Percentiles rank a stretch among this genome's conserved stretches.
These are phyloP conservation scores for Barbatosphaeria neglecta DNA, from an alignment of 495 filamentous ascomycete species.

Conservation along the genomic window DNA sequence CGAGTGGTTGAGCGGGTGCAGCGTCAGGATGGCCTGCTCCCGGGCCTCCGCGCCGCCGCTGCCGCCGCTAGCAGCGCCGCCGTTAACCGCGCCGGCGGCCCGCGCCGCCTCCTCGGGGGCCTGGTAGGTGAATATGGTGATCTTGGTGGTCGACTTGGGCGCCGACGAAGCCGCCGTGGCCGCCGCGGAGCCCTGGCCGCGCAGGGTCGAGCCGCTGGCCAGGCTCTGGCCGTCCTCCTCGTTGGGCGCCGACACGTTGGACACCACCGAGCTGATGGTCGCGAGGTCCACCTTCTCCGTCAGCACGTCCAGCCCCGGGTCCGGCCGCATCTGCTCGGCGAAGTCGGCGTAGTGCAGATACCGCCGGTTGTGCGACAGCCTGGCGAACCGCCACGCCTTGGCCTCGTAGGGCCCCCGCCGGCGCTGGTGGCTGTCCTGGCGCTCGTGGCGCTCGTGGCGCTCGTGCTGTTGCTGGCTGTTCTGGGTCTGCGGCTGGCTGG, in stretches of 20 bases:
- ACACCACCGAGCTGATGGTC: slow-evolving; percentile 84
- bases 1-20: slow-evolving; percentile 72
- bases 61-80: slow-evolving; percentile 9
- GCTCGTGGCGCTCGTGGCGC: slow-evolving; percentile 19
- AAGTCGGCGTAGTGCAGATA: slow-evolving; percentile 92
- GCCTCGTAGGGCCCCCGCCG: slow-evolving; percentile 26
- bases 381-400: slow-evolving; percentile 65
- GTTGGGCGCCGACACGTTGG: slow-evolving; percentile 61
- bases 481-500: too few species aligned
- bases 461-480: slow-evolving; percentile 12
- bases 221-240: slow-evolving; percentile 39
- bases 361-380: slow-evolving; percentile 81
- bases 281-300: slow-evolving; percentile 79
- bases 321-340: slow-evolving; percentile 44
- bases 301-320: slow-evolving; percentile 64
- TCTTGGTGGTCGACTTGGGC: slow-evolving; percentile 59
- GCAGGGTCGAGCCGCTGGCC: slow-evolving; percentile 17
- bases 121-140: slow-evolving; percentile 75
- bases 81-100: not conserved
- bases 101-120: slow-evolving; percentile 14
- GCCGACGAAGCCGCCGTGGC: slow-evolving; percentile 15
- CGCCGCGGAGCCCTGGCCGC: slow-evolving; percentile 18
- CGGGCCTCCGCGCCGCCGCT: slow-evolving; percentile 20
- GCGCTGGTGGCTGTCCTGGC: slow-evolving; percentile 15
- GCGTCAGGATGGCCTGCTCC: slow-evolving; percentile 55